Percentiles rank a stretch among this genome's conserved stretches.
Evolutionary conservation across 352 stramenopile genomes (phyloP).

Genomic region (Globisporangium polare): DNA sequence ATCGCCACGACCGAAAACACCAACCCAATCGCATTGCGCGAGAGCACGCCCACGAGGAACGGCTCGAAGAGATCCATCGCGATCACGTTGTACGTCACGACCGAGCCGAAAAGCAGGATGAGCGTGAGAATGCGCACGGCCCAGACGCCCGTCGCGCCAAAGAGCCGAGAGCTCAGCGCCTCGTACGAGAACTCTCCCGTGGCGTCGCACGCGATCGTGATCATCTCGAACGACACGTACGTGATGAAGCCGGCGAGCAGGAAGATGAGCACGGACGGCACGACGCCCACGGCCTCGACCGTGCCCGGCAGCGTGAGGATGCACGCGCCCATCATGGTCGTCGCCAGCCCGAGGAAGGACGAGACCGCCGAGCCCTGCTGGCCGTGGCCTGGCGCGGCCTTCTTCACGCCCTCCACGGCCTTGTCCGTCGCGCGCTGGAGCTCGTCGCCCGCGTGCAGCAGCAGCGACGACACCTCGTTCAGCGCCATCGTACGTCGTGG

Average conservation of each 20-base stretch:
- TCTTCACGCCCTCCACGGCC: neutral
- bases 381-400: conserved; percentile 23
- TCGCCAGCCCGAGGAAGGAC: conserved; percentile 73
- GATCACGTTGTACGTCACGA: conserved; percentile 85
- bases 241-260: conserved; percentile 49
- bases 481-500: conserved; percentile 16
- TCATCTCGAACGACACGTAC: conserved; percentile 72
- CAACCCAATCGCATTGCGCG: conserved; percentile 53
- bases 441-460: conserved; percentile 26
- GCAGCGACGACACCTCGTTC: conserved; percentile 28
- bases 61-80: conserved; percentile 82
- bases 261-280: conserved; percentile 52
- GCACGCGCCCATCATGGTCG: conserved; percentile 81
- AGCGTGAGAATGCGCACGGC: conserved; percentile 68
- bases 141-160: conserved; percentile 64
- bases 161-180: conserved; percentile 72
- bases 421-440: conserved; percentile 15
- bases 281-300: conserved; percentile 52
- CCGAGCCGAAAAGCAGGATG: conserved; percentile 69
- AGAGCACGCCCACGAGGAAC: conserved; percentile 54
- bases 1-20: conserved; percentile 67
- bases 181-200: conserved; percentile 75
- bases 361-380: conserved; percentile 62
- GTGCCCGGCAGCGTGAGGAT: conserved; percentile 73
- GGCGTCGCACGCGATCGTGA: conserved; percentile 60